Percentiles rank a stretch among this genome's conserved stretches.
Evolutionary conservation across 2,329 filamentous ascomycete species (phyloP).

Genomic region (Botrytis elliptica): DNA sequence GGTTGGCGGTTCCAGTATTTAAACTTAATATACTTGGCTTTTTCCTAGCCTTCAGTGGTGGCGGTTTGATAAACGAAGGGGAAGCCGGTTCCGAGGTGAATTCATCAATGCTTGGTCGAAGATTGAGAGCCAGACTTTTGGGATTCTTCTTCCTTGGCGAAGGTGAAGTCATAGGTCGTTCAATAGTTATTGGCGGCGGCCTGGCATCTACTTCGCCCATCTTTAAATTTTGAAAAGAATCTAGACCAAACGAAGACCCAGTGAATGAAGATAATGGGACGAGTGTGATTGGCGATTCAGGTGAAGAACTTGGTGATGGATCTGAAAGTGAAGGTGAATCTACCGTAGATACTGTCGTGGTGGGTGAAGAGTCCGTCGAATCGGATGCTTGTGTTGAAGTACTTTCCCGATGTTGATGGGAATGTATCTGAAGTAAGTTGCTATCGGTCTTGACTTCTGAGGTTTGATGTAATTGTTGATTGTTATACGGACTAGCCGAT

Average conservation of each 20-base stretch:
- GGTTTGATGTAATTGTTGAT: constrained; percentile 22
- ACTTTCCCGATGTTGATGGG: constrained; percentile 71
- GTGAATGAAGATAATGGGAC: constrained; percentile 69
- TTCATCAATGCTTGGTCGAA: constrained; percentile 49
- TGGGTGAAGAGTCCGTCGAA: constrained; percentile 92
- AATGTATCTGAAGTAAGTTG: constrained; percentile 32
- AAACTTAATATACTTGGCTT: constrained; percentile 77
- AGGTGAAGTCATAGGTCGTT: constrained; percentile 65
- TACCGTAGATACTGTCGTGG: constrained; percentile 87
- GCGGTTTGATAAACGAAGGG: constrained; percentile 78
- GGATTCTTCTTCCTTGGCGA: constrained; percentile 75
- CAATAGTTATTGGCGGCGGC: constrained; percentile 44
- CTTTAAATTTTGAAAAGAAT: constrained; percentile 41
- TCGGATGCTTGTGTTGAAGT: constrained; percentile 76
- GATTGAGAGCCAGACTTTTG: constrained; percentile 79
- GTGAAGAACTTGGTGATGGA: constrained; percentile 86
- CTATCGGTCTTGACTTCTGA: constrained; percentile 21
- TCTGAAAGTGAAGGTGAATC: constrained; percentile 90
- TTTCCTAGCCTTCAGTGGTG: constrained; percentile 61
- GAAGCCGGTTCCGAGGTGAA: constrained; percentile 57
- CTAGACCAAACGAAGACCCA: constrained; percentile 52
- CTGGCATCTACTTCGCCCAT: constrained; percentile 41
- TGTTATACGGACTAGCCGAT: constrained; percentile 26
- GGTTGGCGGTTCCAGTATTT: constrained; percentile 63
- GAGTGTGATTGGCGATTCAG: constrained; percentile 80